Evolutionary conservation across 2,329 filamentous ascomycete genomes (phyloP).

Genomic region (Hymenoscyphus occultus): DNA sequence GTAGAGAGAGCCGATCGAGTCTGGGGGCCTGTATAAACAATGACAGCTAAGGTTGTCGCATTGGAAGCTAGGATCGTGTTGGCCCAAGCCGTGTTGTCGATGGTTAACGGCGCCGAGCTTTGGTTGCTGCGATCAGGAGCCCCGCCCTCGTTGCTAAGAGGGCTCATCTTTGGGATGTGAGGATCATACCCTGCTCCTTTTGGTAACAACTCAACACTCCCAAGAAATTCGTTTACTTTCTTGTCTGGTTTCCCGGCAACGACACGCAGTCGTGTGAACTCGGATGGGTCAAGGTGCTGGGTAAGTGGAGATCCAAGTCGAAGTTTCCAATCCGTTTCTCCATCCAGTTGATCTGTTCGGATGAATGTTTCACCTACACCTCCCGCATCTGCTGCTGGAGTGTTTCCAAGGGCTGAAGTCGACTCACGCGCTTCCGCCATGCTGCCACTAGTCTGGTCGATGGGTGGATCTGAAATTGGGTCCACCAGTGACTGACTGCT

Average conservation of each 20-base stretch:
- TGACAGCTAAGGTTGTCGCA: conserved; percentile 80
- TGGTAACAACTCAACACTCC: conserved; percentile 75
- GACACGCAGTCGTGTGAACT: conserved; percentile 68
- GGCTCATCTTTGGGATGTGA: conserved; percentile 35
- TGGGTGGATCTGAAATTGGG: conserved; percentile 32
- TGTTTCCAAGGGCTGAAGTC: conserved; percentile 29
- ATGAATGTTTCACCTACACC: conserved; percentile 84
- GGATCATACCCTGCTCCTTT: conserved; percentile 50
- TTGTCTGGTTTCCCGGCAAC: conserved; percentile 88
- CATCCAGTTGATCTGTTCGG: conserved; percentile 92
- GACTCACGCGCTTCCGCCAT: conserved; percentile 26
- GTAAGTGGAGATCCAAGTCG: conserved; percentile 82
- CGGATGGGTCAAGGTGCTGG: conserved; percentile 69
- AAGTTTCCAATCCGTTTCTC: conserved; percentile 98
- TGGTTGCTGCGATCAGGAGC: conserved; percentile 34
- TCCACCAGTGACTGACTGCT: conserved; percentile 32
- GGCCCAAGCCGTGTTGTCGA: conserved; percentile 98
- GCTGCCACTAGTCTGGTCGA: conserved; percentile 27
- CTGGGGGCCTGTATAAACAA: conserved; percentile 92
- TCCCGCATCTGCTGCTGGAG: conserved; percentile 31
- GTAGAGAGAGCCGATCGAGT: conserved; percentile 93
- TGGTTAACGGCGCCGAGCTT: conserved; percentile 70
- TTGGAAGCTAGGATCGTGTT: conserved; percentile 96
- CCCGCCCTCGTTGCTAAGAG: conserved; percentile 30
- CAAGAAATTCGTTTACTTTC: conserved; percentile 91